Evolutionary conservation across 2,329 filamentous ascomycete species (phyloP).

Genomic region (Plenodomus tracheiphilus): DNA sequence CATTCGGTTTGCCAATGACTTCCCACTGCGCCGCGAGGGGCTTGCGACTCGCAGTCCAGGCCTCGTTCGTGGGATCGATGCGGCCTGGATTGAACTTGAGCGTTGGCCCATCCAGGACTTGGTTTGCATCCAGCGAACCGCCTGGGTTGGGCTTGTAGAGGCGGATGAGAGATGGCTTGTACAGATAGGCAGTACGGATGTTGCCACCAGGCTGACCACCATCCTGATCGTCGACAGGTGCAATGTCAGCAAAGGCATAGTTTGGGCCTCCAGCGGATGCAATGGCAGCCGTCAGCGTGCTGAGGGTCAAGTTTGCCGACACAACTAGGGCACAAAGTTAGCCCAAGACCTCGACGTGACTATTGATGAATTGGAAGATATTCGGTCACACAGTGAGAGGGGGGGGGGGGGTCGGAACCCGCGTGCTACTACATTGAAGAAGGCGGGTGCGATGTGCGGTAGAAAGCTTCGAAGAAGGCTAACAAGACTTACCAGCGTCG

Average conservation of each 20-base stretch:
- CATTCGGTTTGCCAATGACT: slow-evolving; percentile 55
- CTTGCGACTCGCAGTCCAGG: slow-evolving; percentile 66
- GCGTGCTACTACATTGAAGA: not conserved
- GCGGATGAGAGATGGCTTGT: slow-evolving; percentile 62
- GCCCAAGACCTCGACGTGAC: not conserved
- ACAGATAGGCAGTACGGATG: slow-evolving; percentile 72
- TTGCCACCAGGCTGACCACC: slow-evolving; percentile 72
- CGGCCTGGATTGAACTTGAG: slow-evolving; percentile 71
- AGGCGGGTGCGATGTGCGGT: slow-evolving; percentile 1
- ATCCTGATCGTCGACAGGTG: slow-evolving; percentile 62
- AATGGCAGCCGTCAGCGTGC: slow-evolving; percentile 59
- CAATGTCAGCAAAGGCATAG: slow-evolving; percentile 65
- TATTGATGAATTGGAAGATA: not conserved
- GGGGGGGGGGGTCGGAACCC: not conserved
- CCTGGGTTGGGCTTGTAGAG: slow-evolving; percentile 65
- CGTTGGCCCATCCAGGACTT: slow-evolving; percentile 60
- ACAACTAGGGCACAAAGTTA: slow-evolving; percentile 39
- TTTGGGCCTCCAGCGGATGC: slow-evolving; percentile 50
- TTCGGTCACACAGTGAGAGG: not conserved
- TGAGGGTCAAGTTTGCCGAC: slow-evolving; percentile 62
- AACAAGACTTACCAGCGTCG: slow-evolving; percentile 54
- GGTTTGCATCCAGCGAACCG: slow-evolving; percentile 57
- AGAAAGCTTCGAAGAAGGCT: not conserved
- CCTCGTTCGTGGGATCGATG: slow-evolving; percentile 64
- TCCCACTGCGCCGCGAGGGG: slow-evolving; percentile 69